Percentiles rank a stretch among this genome's conserved stretches.
These are phyloP conservation scores for Teunomyces lycoperdinae DNA, from an alignment of 805 yeast genomes.

Conservation along the genomic window DNA sequence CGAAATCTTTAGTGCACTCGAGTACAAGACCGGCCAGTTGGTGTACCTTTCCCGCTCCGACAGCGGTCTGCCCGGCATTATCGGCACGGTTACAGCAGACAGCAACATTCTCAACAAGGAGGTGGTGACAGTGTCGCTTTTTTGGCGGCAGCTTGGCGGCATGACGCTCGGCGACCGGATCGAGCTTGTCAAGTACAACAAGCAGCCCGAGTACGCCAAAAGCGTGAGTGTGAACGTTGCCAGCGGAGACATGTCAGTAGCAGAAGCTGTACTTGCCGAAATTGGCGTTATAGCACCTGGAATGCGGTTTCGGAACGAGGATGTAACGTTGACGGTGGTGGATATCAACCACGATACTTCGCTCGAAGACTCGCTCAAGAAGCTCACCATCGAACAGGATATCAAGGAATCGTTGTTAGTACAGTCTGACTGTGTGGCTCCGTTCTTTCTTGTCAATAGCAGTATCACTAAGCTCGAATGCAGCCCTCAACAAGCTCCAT, in stretches of 20 bases:
- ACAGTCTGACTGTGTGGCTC: slow-evolving; percentile 37
- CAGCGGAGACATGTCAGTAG: background rate
- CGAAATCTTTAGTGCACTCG: slow-evolving; percentile 46
- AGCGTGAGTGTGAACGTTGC: slow-evolving; percentile 1
- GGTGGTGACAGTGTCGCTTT: slow-evolving; percentile 24
- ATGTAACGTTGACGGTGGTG: slow-evolving; percentile 13
- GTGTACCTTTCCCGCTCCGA: slow-evolving; percentile 41
- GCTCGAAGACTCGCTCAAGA: slow-evolving; percentile 34
- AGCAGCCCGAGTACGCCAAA: slow-evolving; percentile 47
- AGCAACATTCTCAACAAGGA: slow-evolving; percentile 26
- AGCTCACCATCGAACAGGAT: slow-evolving; percentile 25
- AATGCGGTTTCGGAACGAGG: slow-evolving; percentile 20
- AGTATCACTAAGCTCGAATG: slow-evolving; percentile 12
- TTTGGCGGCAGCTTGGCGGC: slow-evolving; percentile 32
- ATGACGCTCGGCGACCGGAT: slow-evolving; percentile 49
- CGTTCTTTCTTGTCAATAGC: slow-evolving; percentile 44
- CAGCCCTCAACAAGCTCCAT: slow-evolving; percentile 6
- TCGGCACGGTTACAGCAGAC: slow-evolving; percentile 42
- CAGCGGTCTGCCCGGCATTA: slow-evolving; percentile 44
- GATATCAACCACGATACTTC: slow-evolving; percentile 25
- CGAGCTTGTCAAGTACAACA: slow-evolving; percentile 41
- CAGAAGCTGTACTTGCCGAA: slow-evolving; percentile 26
- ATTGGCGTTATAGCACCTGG: slow-evolving; percentile 64
- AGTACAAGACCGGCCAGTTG: slow-evolving; percentile 44
- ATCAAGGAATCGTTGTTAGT: slow-evolving; percentile 3